These are phyloP conservation scores for Trichoderma harzianum DNA, from an alignment of 2,329 filamentous ascomycete genomes.

Conservation along the genomic window DNA sequence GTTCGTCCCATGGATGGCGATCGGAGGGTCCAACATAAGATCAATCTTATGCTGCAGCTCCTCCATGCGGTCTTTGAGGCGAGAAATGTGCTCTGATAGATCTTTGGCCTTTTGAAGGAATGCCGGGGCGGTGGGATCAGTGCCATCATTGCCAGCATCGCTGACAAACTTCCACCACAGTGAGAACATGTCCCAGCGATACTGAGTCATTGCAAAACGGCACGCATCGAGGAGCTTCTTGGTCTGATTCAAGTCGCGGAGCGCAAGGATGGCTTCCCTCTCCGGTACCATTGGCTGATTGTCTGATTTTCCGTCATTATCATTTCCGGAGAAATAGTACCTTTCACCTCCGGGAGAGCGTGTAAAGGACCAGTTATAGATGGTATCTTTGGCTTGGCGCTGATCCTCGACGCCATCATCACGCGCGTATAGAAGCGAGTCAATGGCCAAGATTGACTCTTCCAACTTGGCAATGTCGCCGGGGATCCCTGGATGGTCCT, in stretches of 20 bases:
- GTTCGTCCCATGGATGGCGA: background rate
- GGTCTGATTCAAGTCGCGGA: background rate
- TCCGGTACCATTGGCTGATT: background rate
- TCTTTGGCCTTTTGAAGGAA: background rate
- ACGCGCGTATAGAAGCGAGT: background rate
- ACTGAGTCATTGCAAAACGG: conserved; percentile 21
- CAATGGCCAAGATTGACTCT: background rate
- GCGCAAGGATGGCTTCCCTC: background rate
- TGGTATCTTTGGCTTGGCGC: background rate
- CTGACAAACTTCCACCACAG: conserved; percentile 39
- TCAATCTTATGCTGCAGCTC: background rate
- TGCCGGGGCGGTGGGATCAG: background rate
- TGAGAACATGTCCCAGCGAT: conserved; percentile 40
- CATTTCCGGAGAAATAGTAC: background rate
- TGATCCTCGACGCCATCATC: background rate
- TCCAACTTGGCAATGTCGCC: background rate
- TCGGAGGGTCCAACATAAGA: background rate
- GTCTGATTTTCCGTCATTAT: background rate
- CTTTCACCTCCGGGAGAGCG: background rate
- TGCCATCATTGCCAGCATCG: background rate
- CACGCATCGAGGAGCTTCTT: conserved; percentile 26
- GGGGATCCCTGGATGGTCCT: background rate
- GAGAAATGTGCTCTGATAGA: background rate
- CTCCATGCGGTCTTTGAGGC: background rate
- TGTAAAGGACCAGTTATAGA: background rate